These are phyloP conservation scores for Malassezia japonica DNA, from an alignment of 1,284 basidiomycete genomes.

Conservation along the genomic window DNA sequence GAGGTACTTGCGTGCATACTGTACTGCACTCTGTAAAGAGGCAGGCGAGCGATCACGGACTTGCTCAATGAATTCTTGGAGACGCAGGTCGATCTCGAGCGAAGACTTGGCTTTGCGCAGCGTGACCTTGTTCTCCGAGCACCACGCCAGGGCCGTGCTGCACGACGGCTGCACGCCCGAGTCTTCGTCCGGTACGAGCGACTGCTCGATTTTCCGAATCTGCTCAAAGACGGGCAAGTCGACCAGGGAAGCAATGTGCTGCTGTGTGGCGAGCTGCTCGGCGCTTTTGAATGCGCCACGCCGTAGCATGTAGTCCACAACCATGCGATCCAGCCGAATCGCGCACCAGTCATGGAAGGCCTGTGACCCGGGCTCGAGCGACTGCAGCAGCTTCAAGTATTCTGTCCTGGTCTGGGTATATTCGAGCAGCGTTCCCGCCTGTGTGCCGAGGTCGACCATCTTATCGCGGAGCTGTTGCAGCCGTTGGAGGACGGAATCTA, in stretches of 20 bases:
- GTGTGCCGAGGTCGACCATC: not conserved
- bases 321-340: slow-evolving; percentile 72
- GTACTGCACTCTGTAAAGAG: slow-evolving; percentile 65
- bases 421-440: slow-evolving; percentile 56
- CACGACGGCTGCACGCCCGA: slow-evolving; percentile 57
- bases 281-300: slow-evolving; percentile 51
- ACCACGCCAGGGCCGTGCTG: slow-evolving; percentile 82
- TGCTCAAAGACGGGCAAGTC: slow-evolving; percentile 70
- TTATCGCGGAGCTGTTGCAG: not conserved
- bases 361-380: slow-evolving; percentile 2
- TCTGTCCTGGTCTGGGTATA: slow-evolving; percentile 47
- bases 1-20: slow-evolving; percentile 73
- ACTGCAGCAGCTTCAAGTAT: slow-evolving; percentile 26
- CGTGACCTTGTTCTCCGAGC: slow-evolving; percentile 84
- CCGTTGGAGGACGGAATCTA: not conserved
- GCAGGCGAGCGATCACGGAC: slow-evolving; percentile 16
- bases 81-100: slow-evolving; percentile 84
- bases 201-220: slow-evolving; percentile 71
- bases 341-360: slow-evolving; percentile 57
- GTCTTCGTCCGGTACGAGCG: slow-evolving; percentile 52
- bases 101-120: slow-evolving; percentile 83
- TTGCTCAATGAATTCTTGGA: slow-evolving; percentile 95
- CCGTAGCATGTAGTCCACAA: slow-evolving; percentile 81
- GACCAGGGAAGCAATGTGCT: slow-evolving; percentile 50
- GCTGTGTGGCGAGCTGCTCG: slow-evolving; percentile 15